phyloP scores from a whole-genome alignment of 164 flowering plant genomes.

The Vitis amurensis region DNA sequence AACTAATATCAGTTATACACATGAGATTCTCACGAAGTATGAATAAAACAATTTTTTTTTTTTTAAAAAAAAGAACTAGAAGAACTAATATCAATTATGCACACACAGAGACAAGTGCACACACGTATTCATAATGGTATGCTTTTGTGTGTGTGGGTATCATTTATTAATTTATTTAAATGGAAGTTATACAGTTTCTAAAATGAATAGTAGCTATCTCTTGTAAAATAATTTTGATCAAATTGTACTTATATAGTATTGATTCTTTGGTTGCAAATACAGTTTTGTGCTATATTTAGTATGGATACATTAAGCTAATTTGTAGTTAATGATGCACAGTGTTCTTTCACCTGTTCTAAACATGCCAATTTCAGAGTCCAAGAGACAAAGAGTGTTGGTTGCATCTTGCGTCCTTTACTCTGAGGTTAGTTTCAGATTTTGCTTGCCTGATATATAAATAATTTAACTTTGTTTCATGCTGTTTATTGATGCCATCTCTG shows the following conservation, averaged over 20 bases:
- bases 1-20: too few species aligned
- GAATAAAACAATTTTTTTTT: too few species aligned
- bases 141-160: too few species aligned
- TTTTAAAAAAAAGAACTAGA: too few species aligned
- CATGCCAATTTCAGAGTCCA: constrained; percentile 95
- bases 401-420: constrained; percentile 94
- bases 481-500: neutral
- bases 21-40: too few species aligned
- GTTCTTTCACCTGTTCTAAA: constrained; percentile 95
- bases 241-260: neutral
- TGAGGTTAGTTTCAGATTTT: constrained; percentile 62
- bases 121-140: too few species aligned
- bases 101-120: too few species aligned
- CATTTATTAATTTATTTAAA: too few species aligned
- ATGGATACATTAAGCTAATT: constrained; percentile 12
- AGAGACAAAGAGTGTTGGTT: constrained; percentile 97
- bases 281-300: neutral
- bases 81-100: too few species aligned
- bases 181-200: too few species aligned
- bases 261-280: neutral
- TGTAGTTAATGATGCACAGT: constrained; percentile 47
- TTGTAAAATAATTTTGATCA: neutral
- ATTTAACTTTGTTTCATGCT: neutral
- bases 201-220: too few species aligned
- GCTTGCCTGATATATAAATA: neutral